Conservation (phyloP, 1,284 basidiomycete genomes). For the Puccinia triticina region DNA sequence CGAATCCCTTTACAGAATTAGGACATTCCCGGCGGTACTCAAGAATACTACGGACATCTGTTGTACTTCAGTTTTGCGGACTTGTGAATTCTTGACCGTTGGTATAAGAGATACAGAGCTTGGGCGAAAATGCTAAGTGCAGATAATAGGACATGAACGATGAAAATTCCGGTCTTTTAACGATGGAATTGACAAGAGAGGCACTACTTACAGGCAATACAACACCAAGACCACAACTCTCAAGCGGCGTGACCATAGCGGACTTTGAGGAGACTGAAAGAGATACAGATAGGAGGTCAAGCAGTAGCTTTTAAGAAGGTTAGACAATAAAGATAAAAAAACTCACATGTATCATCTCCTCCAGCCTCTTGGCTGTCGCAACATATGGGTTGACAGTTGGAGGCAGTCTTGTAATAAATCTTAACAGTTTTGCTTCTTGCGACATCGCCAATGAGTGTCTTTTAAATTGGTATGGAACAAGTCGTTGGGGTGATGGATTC, state of each 20-base stretch:
- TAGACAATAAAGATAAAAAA: not conserved
- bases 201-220: not conserved
- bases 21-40: not conserved
- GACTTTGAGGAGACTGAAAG: not conserved
- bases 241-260: conserved; percentile 13
- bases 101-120: not conserved
- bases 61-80: not conserved
- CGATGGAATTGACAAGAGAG: no score
- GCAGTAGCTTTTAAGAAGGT: no score
- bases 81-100: not conserved
- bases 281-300: no score
- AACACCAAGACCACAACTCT: conserved; percentile 10
- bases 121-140: not conserved
- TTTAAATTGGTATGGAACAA: not conserved
- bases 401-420: not conserved
- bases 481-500: no score
- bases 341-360: not conserved
- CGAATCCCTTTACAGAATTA: not conserved
- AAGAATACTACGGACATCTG: not conserved
- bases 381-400: not conserved
- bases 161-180: no score
- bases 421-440: not conserved
- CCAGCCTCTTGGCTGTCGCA: conserved; percentile 16
- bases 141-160: no score
- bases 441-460: not conserved